Evolutionary conservation across 129 eudicot genomes (phyloP).

Genomic region (Pittosporum tobira): DNA sequence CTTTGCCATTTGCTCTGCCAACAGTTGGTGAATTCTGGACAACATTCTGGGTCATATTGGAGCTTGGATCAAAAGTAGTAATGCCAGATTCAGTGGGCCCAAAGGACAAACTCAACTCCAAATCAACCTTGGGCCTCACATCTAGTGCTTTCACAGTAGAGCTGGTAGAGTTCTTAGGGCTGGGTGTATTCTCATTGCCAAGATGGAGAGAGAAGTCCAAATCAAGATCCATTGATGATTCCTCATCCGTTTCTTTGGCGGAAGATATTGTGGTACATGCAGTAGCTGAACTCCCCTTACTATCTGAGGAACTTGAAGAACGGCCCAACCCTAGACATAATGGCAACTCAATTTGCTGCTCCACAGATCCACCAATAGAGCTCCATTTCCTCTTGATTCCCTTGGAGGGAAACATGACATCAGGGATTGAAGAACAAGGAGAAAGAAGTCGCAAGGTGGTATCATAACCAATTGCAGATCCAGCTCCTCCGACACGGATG

Average conservation of each 20-base stretch:
- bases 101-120: constrained; percentile 51
- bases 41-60: constrained; percentile 15
- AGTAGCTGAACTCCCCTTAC: constrained; percentile 70
- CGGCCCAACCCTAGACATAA: constrained; percentile 42
- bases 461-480: constrained; percentile 40
- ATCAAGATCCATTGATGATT: constrained; percentile 60
- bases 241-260: constrained; percentile 55
- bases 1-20: constrained; percentile 23
- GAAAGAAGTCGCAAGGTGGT: constrained; percentile 74
- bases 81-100: constrained; percentile 67
- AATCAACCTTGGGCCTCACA: constrained; percentile 30
- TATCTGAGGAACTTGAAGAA: constrained; percentile 76
- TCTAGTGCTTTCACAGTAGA: constrained; percentile 16
- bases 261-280: constrained; percentile 69
- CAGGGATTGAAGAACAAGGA: constrained; percentile 32
- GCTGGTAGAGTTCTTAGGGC: constrained; percentile 28
- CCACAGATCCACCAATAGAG: constrained; percentile 22
- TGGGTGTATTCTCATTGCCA: constrained; percentile 42
- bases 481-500: constrained; percentile 33
- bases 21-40: constrained; percentile 16
- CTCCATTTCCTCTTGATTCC: constrained; percentile 66
- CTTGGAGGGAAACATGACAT: constrained; percentile 15
- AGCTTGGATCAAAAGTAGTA: constrained; percentile 37
- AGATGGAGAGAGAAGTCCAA: constrained; percentile 65
- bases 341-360: constrained; percentile 26